Percentiles rank a stretch among this genome's conserved stretches.
phyloP scores from a whole-genome alignment of 1,139 yeast genomes.

The Pichia sp. region DNA sequence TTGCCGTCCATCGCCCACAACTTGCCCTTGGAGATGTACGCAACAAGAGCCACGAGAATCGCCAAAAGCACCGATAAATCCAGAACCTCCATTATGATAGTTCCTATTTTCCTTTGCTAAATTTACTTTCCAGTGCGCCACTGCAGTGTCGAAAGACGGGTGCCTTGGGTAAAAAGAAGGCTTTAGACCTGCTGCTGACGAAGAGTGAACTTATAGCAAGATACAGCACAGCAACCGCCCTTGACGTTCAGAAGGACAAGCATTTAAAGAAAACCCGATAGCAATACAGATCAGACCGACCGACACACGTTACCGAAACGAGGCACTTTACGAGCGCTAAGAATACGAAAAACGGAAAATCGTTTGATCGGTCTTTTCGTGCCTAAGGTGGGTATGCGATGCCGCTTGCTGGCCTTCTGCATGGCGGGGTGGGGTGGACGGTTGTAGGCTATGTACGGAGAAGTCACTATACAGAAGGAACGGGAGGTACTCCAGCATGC shows the following conservation, averaged over 20 bases:
- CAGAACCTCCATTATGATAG: constrained; percentile 45
- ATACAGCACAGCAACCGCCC: too few species aligned
- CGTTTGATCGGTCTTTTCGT: neutral
- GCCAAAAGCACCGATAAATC: constrained; percentile 68
- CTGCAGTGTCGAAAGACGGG: neutral
- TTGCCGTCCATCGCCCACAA: constrained; percentile 46
- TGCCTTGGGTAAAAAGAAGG: too few species aligned
- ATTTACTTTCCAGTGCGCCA: neutral
- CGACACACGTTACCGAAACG: neutral
- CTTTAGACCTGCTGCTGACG: neutral
- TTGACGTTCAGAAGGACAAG: too few species aligned
- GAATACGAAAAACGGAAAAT: neutral
- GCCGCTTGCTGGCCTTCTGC: too few species aligned
- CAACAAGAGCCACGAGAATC: constrained; percentile 57
- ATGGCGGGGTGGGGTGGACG: too few species aligned
- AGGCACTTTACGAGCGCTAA: neutral
- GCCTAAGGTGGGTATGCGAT: neutral
- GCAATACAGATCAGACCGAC: neutral
- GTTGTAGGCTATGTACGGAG: neutral
- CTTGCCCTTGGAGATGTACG: constrained; percentile 63
- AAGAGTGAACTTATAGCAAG: neutral
- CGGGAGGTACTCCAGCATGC: neutral
- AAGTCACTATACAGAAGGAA: neutral
- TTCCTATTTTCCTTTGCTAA: neutral
- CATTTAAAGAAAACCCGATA: neutral